Conservation (phyloP, 768 basidiomycete genomes). For the Galerina marginata region DNA sequence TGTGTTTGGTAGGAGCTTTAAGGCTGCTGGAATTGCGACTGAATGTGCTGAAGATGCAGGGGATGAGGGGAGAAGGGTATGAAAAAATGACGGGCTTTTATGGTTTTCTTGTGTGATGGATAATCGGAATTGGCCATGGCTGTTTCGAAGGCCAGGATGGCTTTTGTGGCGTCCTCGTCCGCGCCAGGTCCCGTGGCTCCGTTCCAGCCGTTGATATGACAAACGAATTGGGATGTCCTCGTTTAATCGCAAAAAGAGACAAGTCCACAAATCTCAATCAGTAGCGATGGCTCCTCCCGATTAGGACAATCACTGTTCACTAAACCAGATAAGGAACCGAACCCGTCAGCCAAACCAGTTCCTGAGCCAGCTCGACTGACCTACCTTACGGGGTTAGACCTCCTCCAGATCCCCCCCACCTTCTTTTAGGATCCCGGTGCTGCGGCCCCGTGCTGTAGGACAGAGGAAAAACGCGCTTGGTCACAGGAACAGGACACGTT, state of each 20-base stretch:
- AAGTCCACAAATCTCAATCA: slow-evolving; percentile 26
- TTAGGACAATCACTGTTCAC: slow-evolving; percentile 1
- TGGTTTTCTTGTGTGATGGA: slow-evolving; percentile 27
- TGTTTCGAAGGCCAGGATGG: slow-evolving; percentile 29
- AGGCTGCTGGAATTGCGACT: not conserved
- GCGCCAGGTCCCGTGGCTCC: slow-evolving; percentile 42
- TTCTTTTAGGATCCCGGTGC: slow-evolving; percentile 30
- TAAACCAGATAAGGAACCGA: slow-evolving; percentile 20
- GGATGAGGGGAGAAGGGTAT: slow-evolving; percentile 23
- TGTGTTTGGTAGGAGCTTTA: slow-evolving; percentile 1
- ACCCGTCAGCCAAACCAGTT: slow-evolving; percentile 14
- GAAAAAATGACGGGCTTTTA: slow-evolving; percentile 38
- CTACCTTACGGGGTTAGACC: slow-evolving; percentile 21
- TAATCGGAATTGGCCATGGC: slow-evolving; percentile 33
- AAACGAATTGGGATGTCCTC: slow-evolving; percentile 27
- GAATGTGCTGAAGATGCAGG: slow-evolving; percentile 22
- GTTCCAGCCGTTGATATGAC: slow-evolving; percentile 44
- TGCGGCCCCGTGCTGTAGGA: slow-evolving; percentile 31
- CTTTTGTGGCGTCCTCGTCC: slow-evolving; percentile 36
- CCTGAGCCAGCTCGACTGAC: slow-evolving; percentile 13
- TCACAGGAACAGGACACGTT: slow-evolving; percentile 40
- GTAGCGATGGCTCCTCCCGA: slow-evolving; percentile 12
- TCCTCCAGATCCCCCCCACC: slow-evolving; percentile 6
- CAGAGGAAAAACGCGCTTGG: slow-evolving; percentile 25
- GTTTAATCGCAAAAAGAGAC: slow-evolving; percentile 20